Conservation (phyloP, 176 grass and related monocot genomes). For the Typha latifolia region DNA sequence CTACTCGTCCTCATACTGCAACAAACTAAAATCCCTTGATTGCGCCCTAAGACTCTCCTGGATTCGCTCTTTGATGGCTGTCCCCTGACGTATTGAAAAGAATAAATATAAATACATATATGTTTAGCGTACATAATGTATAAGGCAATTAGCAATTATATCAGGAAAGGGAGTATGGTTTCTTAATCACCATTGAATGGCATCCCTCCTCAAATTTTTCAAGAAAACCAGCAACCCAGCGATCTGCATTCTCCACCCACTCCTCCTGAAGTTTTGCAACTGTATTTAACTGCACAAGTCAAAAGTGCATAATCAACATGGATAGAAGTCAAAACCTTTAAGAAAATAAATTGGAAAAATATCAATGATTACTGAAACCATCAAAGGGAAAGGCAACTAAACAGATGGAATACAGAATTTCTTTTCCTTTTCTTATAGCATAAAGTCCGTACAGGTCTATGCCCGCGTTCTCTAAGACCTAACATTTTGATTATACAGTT, state of each 20-base stretch:
- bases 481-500: no score
- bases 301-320: constrained; percentile 9
- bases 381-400: no score
- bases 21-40: constrained; percentile 61
- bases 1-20: constrained; percentile 52
- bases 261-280: constrained; percentile 84
- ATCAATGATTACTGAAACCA: no score
- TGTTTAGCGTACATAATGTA: not conserved
- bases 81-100: constrained; percentile 41
- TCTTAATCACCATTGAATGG: constrained; percentile 61
- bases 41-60: constrained; percentile 71
- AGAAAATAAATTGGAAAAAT: no score
- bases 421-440: no score
- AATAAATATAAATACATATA: no score
- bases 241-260: constrained; percentile 96
- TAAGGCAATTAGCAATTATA: not conserved
- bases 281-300: constrained; percentile 47
- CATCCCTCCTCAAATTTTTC: constrained; percentile 95
- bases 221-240: constrained; percentile 97
- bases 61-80: constrained; percentile 73
- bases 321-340: not conserved
- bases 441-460: no score
- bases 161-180: not conserved
- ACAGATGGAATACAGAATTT: constrained; percentile 8
- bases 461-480: no score